Conservation (phyloP, 768 basidiomycete species). For the Psilocybe sp. region DNA sequence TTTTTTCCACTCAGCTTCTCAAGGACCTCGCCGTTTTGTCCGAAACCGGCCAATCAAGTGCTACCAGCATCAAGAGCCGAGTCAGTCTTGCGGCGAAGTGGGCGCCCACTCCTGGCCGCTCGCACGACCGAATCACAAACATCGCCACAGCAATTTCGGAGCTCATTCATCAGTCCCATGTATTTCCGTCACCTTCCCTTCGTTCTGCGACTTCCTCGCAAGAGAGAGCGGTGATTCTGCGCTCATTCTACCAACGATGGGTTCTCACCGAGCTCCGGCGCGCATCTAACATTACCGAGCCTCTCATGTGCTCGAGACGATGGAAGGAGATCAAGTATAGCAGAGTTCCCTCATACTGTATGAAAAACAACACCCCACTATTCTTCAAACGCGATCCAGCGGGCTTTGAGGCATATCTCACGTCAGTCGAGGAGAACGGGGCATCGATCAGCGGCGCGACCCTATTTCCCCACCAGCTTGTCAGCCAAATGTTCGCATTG, state of each 20-base stretch:
- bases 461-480: conserved; percentile 62
- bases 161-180: conserved; percentile 42
- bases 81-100: conserved; percentile 68
- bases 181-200: conserved; percentile 26
- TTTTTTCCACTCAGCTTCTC: conserved; percentile 52
- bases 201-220: conserved; percentile 21
- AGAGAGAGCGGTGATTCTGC: conserved; percentile 39
- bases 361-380: conserved; percentile 50
- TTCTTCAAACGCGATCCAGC: conserved; percentile 60
- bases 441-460: conserved; percentile 63
- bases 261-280: conserved; percentile 56
- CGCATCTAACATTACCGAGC: conserved; percentile 46
- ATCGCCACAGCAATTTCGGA: conserved; percentile 61
- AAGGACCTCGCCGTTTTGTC: conserved; percentile 43
- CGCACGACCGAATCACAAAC: conserved; percentile 64
- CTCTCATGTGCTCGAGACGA: conserved; percentile 56
- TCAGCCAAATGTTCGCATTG: conserved; percentile 32
- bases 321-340: conserved; percentile 58
- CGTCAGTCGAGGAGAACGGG: conserved; percentile 52
- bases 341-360: conserved; percentile 60
- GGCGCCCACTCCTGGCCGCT: conserved; percentile 58
- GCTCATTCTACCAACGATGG: conserved; percentile 58
- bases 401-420: conserved; percentile 58
- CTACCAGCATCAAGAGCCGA: conserved; percentile 24
- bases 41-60: conserved; percentile 16